phyloP scores from a whole-genome alignment of 768 basidiomycete species.

The Sistotremastrum niveocremeum region DNA sequence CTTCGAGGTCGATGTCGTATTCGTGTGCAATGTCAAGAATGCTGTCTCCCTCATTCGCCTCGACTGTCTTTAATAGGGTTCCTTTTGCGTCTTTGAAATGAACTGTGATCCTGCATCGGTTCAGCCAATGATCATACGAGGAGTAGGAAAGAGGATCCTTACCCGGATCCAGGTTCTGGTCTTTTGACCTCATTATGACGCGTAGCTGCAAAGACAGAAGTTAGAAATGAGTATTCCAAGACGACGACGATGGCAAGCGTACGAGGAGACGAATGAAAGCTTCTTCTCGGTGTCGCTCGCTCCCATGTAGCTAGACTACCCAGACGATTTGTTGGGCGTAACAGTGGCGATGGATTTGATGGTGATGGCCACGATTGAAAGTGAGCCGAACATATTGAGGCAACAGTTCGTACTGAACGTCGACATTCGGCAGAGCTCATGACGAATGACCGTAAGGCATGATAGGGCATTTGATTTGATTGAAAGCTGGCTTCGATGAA shows the following conservation, averaged over 20 bases:
- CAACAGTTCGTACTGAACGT: too few relatives aligned
- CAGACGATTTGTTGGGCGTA: too few relatives aligned
- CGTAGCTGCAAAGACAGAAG: conserved; percentile 7
- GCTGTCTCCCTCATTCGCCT: conserved; percentile 91
- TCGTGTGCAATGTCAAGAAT: conserved; percentile 85
- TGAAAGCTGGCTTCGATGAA: too few relatives aligned
- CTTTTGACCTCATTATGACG: conserved; percentile 43
- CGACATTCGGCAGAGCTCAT: too few relatives aligned
- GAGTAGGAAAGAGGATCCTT: conserved; percentile 7
- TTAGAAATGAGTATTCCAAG: background rate
- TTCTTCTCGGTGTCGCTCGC: background rate
- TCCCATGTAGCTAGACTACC: too few relatives aligned
- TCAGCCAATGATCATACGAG: background rate
- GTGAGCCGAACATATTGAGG: too few relatives aligned
- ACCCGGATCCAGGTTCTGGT: conserved; percentile 62
- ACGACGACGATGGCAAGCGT: background rate
- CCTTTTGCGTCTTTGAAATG: conserved; percentile 88
- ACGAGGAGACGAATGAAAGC: conserved; percentile 4
- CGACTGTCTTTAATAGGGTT: conserved; percentile 67
- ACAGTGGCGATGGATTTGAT: too few relatives aligned
- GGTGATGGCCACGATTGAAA: too few relatives aligned
- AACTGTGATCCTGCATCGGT: conserved; percentile 56
- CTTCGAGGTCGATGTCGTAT: conserved; percentile 92
- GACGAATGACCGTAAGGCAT: too few relatives aligned
- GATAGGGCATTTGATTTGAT: too few relatives aligned